Evolutionary conservation across 352 stramenopile species (phyloP), one percentile per base, ranked within the genome.

Genomic region (Phytophthora sp.): DNA sequence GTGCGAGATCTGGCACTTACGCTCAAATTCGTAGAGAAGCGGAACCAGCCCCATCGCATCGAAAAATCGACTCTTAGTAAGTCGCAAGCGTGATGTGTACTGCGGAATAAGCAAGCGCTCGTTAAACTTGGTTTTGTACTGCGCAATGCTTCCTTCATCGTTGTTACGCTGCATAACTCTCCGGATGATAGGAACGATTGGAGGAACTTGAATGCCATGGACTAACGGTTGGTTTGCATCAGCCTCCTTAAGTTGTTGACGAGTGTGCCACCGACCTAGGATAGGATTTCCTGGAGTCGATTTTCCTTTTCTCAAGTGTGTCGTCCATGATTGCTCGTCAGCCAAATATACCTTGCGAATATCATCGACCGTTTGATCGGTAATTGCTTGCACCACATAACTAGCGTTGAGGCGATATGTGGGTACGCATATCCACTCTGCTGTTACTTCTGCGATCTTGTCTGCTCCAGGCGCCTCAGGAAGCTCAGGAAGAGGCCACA

Each of bases 1-100:
- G n/a, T 84, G 76, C 13, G 87, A 94, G 56, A 96, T 88, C 55
- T 96, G 87, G 35, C 84, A 93, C 55, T 96, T 96, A 58, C 87
- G 83, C 54, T 96, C 87, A 57, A 96, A 96, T 48, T 96, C 87
- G 41, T 94, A 94, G 4, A 96, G 68, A 42, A 96, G 54, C 17
- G 87, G 85, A n/a, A 96, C 69, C 27, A 96, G 74, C 6, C 87
- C 82, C 60, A 94, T 92, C 8, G 78, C 85, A 55, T 94, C 77
- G 55, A 94, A 92, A 26, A 87, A 94, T 17, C 76, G 78, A 26
- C 74, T 84, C 65, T 89, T 91, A 28, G 69, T 81, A 28, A 96
- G 35, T 0, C 77, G 69, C 15, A 96, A 57, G 1, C 82, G 69
- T 12, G 74, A 83, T 21, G 85, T 94, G 63, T 82, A 87, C 58